Percentiles rank a stretch among this genome's conserved stretches.
Evolutionary conservation across 2,329 filamentous ascomycete genomes (phyloP).

Genomic region (Mycogone perniciosa): DNA sequence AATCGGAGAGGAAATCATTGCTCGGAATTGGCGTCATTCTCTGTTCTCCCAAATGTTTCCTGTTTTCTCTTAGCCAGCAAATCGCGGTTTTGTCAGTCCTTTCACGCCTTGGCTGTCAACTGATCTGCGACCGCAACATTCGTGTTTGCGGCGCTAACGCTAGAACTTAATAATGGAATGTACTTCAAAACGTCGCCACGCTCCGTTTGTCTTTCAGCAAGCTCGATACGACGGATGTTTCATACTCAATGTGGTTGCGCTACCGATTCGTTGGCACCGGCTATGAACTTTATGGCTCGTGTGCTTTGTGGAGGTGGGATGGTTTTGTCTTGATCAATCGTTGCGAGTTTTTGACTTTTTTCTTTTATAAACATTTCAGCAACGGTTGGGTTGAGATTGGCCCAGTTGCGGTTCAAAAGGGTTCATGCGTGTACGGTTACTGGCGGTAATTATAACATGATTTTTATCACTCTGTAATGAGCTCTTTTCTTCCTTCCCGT

Average conservation of each 20-base stretch:
- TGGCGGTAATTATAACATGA: conserved; percentile 13
- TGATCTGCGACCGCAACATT: conserved; percentile 9
- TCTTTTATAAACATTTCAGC: neutral
- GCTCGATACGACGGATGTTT: conserved; percentile 10
- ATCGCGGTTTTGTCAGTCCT: conserved; percentile 27
- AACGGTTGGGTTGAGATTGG: neutral
- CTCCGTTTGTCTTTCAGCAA: conserved; percentile 5
- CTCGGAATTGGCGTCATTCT: conserved; percentile 31
- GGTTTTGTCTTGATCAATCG: neutral
- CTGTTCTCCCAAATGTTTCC: conserved; percentile 28
- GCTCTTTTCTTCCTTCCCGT: conserved; percentile 4
- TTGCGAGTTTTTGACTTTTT: neutral
- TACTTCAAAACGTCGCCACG: conserved; percentile 22
- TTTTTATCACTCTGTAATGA: conserved; percentile 8
- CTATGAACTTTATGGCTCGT: neutral
- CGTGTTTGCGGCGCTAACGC: conserved; percentile 24
- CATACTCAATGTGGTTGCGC: neutral
- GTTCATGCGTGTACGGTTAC: conserved; percentile 11
- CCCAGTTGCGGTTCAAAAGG: conserved; percentile 3
- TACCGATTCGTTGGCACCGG: neutral
- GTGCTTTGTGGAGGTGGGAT: neutral
- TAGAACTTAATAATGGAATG: conserved; percentile 42
- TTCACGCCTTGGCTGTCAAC: conserved; percentile 13
- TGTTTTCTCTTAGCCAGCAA: conserved; percentile 30
- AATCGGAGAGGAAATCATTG: conserved; percentile 21